These are phyloP conservation scores for Diaporthe sp. DNA, from an alignment of 2,329 filamentous ascomycete species.

Conservation along the genomic window DNA sequence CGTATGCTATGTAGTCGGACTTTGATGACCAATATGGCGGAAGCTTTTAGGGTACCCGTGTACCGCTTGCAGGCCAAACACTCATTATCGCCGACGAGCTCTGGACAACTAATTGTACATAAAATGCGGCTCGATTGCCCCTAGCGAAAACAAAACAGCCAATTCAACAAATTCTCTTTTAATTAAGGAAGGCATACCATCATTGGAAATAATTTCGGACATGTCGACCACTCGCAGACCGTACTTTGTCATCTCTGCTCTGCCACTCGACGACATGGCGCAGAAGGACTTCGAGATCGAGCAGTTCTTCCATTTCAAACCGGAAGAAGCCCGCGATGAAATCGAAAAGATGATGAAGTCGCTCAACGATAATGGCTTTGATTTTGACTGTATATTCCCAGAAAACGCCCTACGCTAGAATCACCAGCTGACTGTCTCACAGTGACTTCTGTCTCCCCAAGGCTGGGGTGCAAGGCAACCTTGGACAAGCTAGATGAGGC, in stretches of 20 bases:
- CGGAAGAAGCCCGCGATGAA: background rate
- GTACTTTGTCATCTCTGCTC: background rate
- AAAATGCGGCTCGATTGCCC: too few species aligned
- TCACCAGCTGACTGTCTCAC: background rate
- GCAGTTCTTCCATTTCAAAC: background rate
- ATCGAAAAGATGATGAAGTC: background rate
- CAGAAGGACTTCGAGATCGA: background rate
- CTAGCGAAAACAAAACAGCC: too few species aligned
- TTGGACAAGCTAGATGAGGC: background rate
- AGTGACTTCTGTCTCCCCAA: background rate
- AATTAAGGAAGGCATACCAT: too few species aligned
- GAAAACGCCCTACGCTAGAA: background rate
- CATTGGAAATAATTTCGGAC: background rate
- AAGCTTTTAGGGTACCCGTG: background rate
- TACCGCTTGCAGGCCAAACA: background rate
- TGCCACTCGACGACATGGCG: background rate
- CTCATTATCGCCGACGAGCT: background rate
- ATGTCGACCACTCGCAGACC: constrained; percentile 5
- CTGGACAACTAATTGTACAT: too few species aligned
- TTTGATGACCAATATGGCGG: background rate
- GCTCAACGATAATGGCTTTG: background rate
- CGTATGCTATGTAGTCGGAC: background rate
- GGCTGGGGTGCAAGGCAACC: background rate
- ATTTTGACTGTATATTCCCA: background rate
- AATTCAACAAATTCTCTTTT: background rate